phyloP scores from a whole-genome alignment of 1,284 basidiomycete species.

The Papiliotrema laurentii region DNA sequence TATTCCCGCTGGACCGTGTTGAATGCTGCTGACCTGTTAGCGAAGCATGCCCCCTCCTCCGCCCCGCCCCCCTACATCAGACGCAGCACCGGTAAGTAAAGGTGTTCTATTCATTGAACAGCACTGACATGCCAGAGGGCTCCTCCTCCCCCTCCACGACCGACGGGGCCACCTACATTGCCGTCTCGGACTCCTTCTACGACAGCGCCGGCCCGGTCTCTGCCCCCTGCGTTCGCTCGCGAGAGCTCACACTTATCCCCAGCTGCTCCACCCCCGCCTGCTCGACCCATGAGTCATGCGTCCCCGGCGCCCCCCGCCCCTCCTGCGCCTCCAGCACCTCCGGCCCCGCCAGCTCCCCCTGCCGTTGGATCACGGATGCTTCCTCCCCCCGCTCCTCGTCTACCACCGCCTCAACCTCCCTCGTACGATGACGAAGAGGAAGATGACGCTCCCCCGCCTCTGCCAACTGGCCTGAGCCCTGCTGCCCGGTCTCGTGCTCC shows the following conservation, averaged over 20 bases:
- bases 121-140: slow-evolving; percentile 35
- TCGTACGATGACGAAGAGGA: slow-evolving; percentile 15
- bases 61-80: slow-evolving; percentile 47
- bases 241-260: slow-evolving; percentile 13
- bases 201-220: slow-evolving; percentile 18
- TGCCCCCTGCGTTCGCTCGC: slow-evolving; percentile 23
- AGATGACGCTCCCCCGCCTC: slow-evolving; percentile 22
- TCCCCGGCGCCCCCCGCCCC: slow-evolving; percentile 66
- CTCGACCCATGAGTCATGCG: slow-evolving; percentile 34
- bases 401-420: slow-evolving; percentile 16
- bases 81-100: slow-evolving; percentile 40
- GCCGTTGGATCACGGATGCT: slow-evolving; percentile 48
- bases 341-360: slow-evolving; percentile 41
- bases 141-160: slow-evolving; percentile 39
- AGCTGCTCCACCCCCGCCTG: slow-evolving; percentile 17
- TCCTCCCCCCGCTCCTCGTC: slow-evolving; percentile 22
- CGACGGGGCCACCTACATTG: slow-evolving; percentile 41
- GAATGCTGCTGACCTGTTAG: slow-evolving; percentile 4
- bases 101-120: background rate
- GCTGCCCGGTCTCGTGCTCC: slow-evolving; percentile 2
- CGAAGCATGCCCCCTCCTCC: slow-evolving; percentile 42
- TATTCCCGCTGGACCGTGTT: background rate
- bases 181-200: slow-evolving; percentile 27
- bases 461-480: slow-evolving; percentile 15
- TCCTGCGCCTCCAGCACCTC: slow-evolving; percentile 57